Base-by-base conservation (phyloP, 1,139 yeast species). In the Hyphopichia burtonii region DNA sequence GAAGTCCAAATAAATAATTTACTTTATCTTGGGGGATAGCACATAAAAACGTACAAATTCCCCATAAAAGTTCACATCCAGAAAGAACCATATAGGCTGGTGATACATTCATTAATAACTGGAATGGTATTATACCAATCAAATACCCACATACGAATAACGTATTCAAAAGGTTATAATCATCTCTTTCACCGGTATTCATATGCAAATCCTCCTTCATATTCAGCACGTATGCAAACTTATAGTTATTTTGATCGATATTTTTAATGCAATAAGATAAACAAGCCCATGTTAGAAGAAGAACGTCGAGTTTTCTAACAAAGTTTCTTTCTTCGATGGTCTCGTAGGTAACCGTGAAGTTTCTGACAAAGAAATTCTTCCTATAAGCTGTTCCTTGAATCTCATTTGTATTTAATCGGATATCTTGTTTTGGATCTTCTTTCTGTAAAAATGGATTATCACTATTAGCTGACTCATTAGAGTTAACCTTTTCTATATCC, bases 151-250 rank as follows among this genome's bases (percentile, higher is more conserved):
- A 75, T 10, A 78, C 78, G 56, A 80, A 82, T 39, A 77, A 71
- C 0, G 86, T 78, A 47, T 76, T 75, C 40, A 79, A 70, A 25
- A 72, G 48, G 48, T 78, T 80, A 44, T 63, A 63, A 38, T 69
- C 65, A 48, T 80, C 67, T 15, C 82, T 81, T 8, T 10, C n/a
- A 5, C 11, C 28, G 12, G 5, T 20, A n/a, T 59, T 50, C 69
- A 82, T 66, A 3, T 65, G 55, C 38, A 81, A 51, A 38, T 74
- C 82, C 41, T 78, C 77, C 49, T 74, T 71, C 80, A 82, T 74
- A 4, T 86, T 86, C 2, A 80, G 71, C 18, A 81, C 83, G 54
- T 80, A 82, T 2, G 86, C 86, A 50, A 78, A 77, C 30, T 74
- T 59, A 31, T 80, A 50, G 50, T 77, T 78, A 16, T 74, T 59